Percentiles rank a stretch among this genome's conserved stretches.
Evolutionary conservation across 148 eudicot genomes (phyloP).

Genomic region (Spergularia bocconei): DNA sequence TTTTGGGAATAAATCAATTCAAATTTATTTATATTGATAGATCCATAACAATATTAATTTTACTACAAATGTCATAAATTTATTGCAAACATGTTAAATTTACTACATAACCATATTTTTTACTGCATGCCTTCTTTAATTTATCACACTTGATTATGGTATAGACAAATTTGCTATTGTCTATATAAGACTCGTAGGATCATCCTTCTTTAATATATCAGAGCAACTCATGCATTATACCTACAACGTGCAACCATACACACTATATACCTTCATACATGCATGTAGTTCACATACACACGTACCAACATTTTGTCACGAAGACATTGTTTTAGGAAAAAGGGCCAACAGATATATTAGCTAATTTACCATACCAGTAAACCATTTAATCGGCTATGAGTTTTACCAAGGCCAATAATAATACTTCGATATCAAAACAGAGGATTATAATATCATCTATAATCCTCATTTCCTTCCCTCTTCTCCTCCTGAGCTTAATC

Average conservation of each 20-base stretch:
- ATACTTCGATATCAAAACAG: constrained; percentile 1
- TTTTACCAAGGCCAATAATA: constrained; percentile 10
- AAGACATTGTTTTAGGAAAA: background rate
- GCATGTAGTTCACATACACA: constrained; percentile 10
- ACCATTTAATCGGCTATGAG: constrained; percentile 22
- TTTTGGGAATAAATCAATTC: too few species aligned
- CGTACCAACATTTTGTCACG: constrained; percentile 13
- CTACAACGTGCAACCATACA: constrained; percentile 12
- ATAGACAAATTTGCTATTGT: too few species aligned
- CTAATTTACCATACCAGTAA: constrained; percentile 9
- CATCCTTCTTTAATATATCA: too few species aligned
- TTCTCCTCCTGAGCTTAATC: constrained; percentile 28
- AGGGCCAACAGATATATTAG: background rate
- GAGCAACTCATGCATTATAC: background rate
- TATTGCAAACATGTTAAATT: too few species aligned
- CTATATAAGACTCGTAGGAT: too few species aligned
- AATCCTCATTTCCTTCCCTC: constrained; percentile 22
- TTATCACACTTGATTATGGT: too few species aligned
- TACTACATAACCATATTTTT: too few species aligned
- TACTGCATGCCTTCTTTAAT: too few species aligned
- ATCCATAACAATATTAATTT: too few species aligned
- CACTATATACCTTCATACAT: background rate
- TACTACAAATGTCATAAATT: too few species aligned
- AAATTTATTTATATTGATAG: too few species aligned
- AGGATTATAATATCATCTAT: constrained; percentile 25